Evolutionary conservation across 306 rosid genomes (phyloP).

Genomic region (Vigna angularis): DNA sequence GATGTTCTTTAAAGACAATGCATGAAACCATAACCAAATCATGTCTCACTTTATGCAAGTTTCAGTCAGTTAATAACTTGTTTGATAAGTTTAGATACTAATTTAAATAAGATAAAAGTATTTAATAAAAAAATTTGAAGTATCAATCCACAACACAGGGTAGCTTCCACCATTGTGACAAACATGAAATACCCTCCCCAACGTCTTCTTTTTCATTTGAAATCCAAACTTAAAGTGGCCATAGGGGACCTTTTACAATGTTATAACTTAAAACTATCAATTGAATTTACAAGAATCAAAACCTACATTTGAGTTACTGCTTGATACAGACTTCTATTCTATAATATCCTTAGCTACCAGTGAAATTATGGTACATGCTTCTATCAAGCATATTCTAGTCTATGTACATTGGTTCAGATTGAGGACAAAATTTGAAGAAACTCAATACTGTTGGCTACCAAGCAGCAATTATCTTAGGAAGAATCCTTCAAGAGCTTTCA

Average conservation of each 20-base stretch:
- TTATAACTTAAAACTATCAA: neutral
- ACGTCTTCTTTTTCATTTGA: neutral
- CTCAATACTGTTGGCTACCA: constrained; percentile 14
- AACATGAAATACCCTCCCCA: neutral
- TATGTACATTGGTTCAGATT: neutral
- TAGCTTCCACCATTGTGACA: neutral
- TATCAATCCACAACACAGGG: neutral
- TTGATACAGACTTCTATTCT: too few relatives aligned
- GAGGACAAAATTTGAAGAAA: constrained; percentile 2
- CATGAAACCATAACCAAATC: neutral
- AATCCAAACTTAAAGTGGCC: neutral
- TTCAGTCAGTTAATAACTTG: too few relatives aligned
- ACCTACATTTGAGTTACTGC: neutral
- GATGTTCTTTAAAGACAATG: neutral
- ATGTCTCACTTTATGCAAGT: too few relatives aligned
- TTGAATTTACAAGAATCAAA: neutral
- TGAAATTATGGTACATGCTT: neutral
- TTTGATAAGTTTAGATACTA: too few relatives aligned
- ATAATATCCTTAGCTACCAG: too few relatives aligned
- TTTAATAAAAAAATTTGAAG: too few relatives aligned
- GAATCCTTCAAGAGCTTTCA: constrained; percentile 23
- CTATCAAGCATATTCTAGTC: neutral
- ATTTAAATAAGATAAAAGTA: too few relatives aligned
- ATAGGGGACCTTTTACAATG: neutral
- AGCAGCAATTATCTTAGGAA: neutral